phyloP scores from a whole-genome alignment of 345 rosid genomes.

The Pelargonium nanum region DNA sequence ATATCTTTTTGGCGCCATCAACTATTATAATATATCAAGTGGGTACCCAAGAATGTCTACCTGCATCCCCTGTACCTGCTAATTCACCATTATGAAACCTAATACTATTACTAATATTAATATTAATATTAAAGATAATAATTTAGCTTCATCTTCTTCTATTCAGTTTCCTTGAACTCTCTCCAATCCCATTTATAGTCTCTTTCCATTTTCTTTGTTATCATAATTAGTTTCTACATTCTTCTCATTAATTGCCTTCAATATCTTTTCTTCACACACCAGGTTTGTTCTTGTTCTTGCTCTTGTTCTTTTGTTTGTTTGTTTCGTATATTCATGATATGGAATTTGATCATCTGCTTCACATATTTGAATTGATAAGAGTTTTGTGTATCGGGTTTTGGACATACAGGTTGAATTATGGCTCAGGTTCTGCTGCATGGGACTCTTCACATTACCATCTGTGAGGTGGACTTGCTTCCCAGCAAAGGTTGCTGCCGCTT shows the following conservation, averaged over 20 bases:
- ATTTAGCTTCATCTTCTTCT: neutral
- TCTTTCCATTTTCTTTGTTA: neutral
- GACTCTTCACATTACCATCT: constrained; percentile 34
- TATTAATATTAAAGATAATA: too few species aligned
- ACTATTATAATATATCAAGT: neutral
- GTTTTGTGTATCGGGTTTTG: too few species aligned
- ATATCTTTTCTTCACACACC: too few species aligned
- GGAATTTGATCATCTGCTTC: too few species aligned
- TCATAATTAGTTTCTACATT: neutral
- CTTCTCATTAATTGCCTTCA: neutral
- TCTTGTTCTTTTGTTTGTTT: too few species aligned
- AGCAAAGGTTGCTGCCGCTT: constrained; percentile 15
- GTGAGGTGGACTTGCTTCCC: constrained; percentile 22
- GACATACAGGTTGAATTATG: constrained; percentile 13
- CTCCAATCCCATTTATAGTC: neutral
- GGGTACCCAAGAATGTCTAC: neutral
- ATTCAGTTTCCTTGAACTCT: neutral
- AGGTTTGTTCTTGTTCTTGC: neutral
- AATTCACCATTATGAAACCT: neutral
- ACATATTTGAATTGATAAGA: too few species aligned
- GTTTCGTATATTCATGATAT: neutral
- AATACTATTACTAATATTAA: too few species aligned
- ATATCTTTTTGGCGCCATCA: neutral
- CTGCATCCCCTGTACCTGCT: neutral
- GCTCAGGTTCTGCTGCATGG: constrained; percentile 33